These are phyloP conservation scores for Hanseniaspora guilliermondii DNA, from an alignment of 805 yeast genomes.

Conservation along the genomic window DNA sequence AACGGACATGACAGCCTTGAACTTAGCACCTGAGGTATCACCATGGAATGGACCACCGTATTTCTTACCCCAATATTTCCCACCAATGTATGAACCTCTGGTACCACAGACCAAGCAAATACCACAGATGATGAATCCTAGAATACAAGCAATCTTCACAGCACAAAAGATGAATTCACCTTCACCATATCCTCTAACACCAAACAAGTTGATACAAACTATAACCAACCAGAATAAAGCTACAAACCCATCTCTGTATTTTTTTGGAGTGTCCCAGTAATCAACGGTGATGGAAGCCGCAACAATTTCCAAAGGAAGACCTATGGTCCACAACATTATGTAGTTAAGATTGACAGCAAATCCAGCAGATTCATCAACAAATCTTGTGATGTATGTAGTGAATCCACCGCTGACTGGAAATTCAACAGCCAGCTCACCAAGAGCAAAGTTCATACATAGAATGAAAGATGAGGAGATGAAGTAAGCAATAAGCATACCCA, in stretches of 20 bases:
- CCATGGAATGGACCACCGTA: slow-evolving; percentile 47
- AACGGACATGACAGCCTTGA: slow-evolving; percentile 42
- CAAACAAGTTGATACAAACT: slow-evolving; percentile 38
- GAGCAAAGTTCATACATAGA: slow-evolving; percentile 46
- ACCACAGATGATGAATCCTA: slow-evolving; percentile 45
- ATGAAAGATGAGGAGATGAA: slow-evolving; percentile 43
- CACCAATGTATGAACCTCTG: slow-evolving; percentile 37
- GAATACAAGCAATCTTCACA: slow-evolving; percentile 37
- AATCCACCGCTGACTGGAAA: slow-evolving; percentile 57
- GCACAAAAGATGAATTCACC: slow-evolving; percentile 41
- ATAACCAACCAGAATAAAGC: slow-evolving; percentile 40
- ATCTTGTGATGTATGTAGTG: slow-evolving; percentile 45
- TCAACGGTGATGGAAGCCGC: slow-evolving; percentile 44
- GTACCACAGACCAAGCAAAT: slow-evolving; percentile 38
- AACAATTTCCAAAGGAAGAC: slow-evolving; percentile 40
- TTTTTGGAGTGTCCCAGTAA: slow-evolving; percentile 36
- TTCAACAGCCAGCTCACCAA: slow-evolving; percentile 48
- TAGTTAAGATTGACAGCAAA: slow-evolving; percentile 52
- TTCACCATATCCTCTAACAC: slow-evolving; percentile 44
- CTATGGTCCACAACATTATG: slow-evolving; percentile 40
- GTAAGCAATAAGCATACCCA: slow-evolving; percentile 45
- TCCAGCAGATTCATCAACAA: slow-evolving; percentile 49
- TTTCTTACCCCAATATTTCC: slow-evolving; percentile 33
- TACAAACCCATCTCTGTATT: slow-evolving; percentile 39
- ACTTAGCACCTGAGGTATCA: slow-evolving; percentile 27